Base-by-base conservation (phyloP, 2,329 filamentous ascomycete species). In the Pezicula rhizophila region DNA sequence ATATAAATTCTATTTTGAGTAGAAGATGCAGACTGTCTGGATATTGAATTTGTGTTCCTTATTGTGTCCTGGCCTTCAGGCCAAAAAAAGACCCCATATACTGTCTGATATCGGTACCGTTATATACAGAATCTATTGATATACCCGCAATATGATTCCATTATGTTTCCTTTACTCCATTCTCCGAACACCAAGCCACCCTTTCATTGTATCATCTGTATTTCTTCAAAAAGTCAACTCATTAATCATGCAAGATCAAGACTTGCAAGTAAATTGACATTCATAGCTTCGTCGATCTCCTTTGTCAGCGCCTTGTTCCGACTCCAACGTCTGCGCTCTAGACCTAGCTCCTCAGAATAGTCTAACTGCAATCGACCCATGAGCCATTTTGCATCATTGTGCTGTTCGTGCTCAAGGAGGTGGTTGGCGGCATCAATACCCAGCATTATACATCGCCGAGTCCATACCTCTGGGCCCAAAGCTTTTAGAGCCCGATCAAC, bases 351-450 rank as follows among this genome's bases (percentile, higher is more conserved):
- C n/a, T 33, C 38, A 15, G 48, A 37, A 26, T 41, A 50, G 38
- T 40, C 14, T n/a, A 26, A 31, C 38, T 50, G 43, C 4, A 50
- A 46, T 18, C 46, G 41, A 6, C 17, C 20, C 5, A 50, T 23
- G 28, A 50, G 26, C 48, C 48, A 50, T 10, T 20, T 17, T 12
- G 48, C 48, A 15, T 47, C 26, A n/a, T 40, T 15, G 20, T 31
- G 39, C 28, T 42, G 44, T 14, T 50, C 26, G 8, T 28, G 18
- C 7, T 26, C 26, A 14, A 50, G 37, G n/a, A 50, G 25, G 23
- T 33, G 38, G 14, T 47, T 47, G 28, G 44, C 37, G 6, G 48
- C 47, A n/a, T 50, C 48, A 14, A 50, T 38, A 15, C 40, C 48
- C 37, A 50, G 26, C 7, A 42, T 23, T 42, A 42, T 42, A 28